These are phyloP conservation scores for Botrytis pseudocinerea DNA, from an alignment of 2,329 filamentous ascomycete genomes.

Conservation along the genomic window DNA sequence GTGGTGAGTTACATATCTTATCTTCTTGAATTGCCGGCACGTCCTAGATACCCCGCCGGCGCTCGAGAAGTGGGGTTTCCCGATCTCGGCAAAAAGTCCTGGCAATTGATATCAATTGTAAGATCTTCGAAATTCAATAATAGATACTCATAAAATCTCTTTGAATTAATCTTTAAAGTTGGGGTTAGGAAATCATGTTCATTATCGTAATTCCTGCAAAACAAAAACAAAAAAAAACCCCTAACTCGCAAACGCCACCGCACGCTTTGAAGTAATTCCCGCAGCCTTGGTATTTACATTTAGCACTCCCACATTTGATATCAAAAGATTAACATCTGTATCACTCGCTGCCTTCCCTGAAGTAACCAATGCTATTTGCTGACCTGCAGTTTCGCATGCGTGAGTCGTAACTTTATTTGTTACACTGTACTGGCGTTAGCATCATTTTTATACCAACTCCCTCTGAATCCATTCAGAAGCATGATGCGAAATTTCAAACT, in stretches of 20 bases:
- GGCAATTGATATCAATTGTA: not conserved
- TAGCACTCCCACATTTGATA: slow-evolving; percentile 34
- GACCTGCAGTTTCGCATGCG: slow-evolving; percentile 30
- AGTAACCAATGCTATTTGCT: slow-evolving; percentile 28
- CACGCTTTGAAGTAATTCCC: slow-evolving; percentile 27
- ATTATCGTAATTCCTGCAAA: not conserved
- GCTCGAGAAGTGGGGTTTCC: slow-evolving; percentile 17
- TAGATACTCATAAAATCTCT: not conserved
- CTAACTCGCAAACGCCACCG: not conserved
- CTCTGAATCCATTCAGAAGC: not conserved
- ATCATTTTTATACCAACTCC: not conserved
- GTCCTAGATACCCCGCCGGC: not conserved
- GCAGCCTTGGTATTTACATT: slow-evolving; percentile 33
- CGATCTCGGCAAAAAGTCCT: slow-evolving; percentile 19
- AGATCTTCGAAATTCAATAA: not conserved
- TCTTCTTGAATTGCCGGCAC: not conserved
- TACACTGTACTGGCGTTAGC: slow-evolving; percentile 25
- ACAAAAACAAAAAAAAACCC: too few relatives aligned
- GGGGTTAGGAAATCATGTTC: too few relatives aligned
- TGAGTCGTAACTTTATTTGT: slow-evolving; percentile 33
- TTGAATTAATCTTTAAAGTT: not conserved
- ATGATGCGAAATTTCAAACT: slow-evolving; percentile 6
- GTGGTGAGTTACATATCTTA: not conserved
- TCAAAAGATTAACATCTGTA: slow-evolving; percentile 32
- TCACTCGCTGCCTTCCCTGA: slow-evolving; percentile 26